Conservation (phyloP, 202 grass and related monocot genomes). For the Elaeis oleifera region DNA sequence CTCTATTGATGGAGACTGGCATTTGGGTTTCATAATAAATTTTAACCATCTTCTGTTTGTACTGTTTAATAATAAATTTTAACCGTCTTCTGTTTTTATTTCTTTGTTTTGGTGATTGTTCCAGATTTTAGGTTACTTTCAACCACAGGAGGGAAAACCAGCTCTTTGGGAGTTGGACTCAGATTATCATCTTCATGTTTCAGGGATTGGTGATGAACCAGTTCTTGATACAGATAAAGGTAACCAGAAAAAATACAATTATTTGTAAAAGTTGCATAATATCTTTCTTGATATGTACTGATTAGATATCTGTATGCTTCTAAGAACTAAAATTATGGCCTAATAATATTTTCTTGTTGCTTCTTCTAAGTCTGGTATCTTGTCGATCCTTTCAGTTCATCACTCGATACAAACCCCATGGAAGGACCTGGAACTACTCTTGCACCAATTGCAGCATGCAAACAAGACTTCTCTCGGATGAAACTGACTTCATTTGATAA, state of each 20-base stretch:
- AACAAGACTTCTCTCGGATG: constrained; percentile 72
- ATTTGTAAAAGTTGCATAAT: neutral
- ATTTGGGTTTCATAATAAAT: neutral
- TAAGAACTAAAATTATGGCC: too few relatives aligned
- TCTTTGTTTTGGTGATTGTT: constrained; percentile 37
- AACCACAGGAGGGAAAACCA: constrained; percentile 92
- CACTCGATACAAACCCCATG: constrained; percentile 22
- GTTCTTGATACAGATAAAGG: constrained; percentile 45
- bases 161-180: constrained; percentile 95
- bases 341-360: too few relatives aligned
- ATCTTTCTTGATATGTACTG: neutral
- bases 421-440: constrained; percentile 27
- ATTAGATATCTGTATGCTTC: neutral
- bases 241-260: constrained; percentile 15
- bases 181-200: constrained; percentile 98
- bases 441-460: constrained; percentile 64
- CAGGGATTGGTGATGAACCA: constrained; percentile 50
- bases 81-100: constrained; percentile 11
- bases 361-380: neutral
- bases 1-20: too few relatives aligned
- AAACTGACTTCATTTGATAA: constrained; percentile 92
- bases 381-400: constrained; percentile 37
- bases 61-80: neutral
- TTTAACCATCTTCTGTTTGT: constrained; percentile 12
- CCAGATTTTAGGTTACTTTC: constrained; percentile 93